A percentile compares a stretch with the other conserved stretches of the same genome.
Conservation (phyloP, 2,329 filamentous ascomycete species). For the Exophiala spinifera region DNA sequence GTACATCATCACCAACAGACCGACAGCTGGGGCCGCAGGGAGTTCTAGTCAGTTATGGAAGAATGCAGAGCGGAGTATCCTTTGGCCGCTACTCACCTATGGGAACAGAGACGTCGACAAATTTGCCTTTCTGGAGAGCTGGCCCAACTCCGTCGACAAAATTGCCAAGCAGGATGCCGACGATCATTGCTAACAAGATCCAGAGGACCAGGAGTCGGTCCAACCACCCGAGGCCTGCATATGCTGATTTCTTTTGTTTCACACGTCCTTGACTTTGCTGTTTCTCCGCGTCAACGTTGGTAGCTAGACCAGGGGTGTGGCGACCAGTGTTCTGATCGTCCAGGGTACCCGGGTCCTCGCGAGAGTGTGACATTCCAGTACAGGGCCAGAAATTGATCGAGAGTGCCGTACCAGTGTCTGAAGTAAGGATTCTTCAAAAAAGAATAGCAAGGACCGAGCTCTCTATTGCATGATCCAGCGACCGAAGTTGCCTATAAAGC, state of each 20-base stretch:
- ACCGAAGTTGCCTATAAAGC: no score
- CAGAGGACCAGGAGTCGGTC: constrained; percentile 65
- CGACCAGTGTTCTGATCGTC: no score
- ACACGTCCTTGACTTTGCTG: not conserved
- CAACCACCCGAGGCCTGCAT: constrained; percentile 55
- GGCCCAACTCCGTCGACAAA: constrained; percentile 64
- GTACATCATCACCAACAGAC: constrained; percentile 89
- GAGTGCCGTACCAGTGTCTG: no score
- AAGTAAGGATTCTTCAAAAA: no score
- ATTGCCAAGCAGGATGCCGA: constrained; percentile 73
- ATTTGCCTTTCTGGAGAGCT: constrained; percentile 65
- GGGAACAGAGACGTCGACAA: constrained; percentile 67
- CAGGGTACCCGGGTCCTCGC: no score
- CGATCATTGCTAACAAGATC: constrained; percentile 74
- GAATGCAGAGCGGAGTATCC: not conserved
- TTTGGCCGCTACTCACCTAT: constrained; percentile 51
- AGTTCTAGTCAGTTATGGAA: no score
- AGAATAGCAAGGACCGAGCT: no score
- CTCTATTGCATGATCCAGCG: no score
- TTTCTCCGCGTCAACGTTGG: constrained; percentile 4
- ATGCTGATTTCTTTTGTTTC: constrained; percentile 28
- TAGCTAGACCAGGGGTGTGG: not conserved
- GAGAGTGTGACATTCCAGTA: no score
- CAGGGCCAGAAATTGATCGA: no score
- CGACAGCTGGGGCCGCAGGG: constrained; percentile 57